Percentiles rank a stretch among this genome's conserved stretches.
Evolutionary conservation across 208 protist genomes (phyloP).

Genomic region (Strigomonas oncopelti): DNA sequence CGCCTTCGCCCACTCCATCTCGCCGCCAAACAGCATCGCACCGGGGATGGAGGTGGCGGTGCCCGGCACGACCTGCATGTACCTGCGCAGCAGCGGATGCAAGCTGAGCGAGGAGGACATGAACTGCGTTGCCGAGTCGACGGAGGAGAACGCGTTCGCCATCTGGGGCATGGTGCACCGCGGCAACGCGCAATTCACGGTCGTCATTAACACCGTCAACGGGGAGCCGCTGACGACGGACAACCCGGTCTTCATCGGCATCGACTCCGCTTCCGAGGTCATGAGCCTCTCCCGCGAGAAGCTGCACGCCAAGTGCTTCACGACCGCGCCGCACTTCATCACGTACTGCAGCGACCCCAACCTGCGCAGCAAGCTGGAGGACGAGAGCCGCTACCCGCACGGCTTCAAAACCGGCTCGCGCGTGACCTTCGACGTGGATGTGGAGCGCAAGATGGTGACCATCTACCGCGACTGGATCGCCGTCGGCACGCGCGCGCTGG

Average conservation of each 20-base stretch:
- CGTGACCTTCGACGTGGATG: conserved; percentile 72
- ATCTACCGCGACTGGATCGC: conserved; percentile 78
- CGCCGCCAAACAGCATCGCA: conserved; percentile 34
- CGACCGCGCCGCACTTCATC: conserved; percentile 24
- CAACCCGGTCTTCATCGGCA: conserved; percentile 69
- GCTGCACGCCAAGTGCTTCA: conserved; percentile 57
- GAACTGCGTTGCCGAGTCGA: conserved; percentile 70
- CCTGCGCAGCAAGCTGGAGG: conserved; percentile 47
- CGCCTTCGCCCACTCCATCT: conserved; percentile 50
- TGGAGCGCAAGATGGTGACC: conserved; percentile 27
- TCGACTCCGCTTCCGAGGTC: conserved; percentile 60
- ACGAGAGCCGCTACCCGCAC: conserved; percentile 51
- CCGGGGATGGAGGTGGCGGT: conserved; percentile 74
- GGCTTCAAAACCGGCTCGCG: conserved; percentile 71
- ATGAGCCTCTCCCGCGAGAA: conserved; percentile 60
- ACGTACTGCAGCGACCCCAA: conserved; percentile 77
- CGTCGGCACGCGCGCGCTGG: conserved; percentile 45
- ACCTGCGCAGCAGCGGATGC: conserved; percentile 80
- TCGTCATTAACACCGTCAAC: conserved; percentile 61
- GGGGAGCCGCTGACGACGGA: conserved; percentile 49
- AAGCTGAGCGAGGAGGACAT: conserved; percentile 60
- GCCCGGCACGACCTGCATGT: conserved; percentile 54
- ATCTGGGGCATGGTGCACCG: conserved; percentile 77
- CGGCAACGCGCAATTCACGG: conserved; percentile 46
- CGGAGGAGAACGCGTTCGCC: conserved; percentile 64